Conservation (phyloP, 495 filamentous ascomycete genomes). For the Saxophila tyrrhenica region DNA sequence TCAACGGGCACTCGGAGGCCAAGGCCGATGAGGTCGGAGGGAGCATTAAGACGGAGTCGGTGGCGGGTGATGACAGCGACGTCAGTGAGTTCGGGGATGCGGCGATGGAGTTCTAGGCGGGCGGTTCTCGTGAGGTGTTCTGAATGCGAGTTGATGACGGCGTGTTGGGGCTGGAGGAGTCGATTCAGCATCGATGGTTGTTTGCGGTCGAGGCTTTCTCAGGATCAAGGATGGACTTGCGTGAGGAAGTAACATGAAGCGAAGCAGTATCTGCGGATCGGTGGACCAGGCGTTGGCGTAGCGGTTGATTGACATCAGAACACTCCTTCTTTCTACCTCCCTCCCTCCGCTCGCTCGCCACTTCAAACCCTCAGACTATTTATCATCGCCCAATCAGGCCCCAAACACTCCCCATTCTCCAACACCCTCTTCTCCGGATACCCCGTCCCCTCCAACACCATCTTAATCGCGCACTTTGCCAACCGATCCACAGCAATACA, state of each 20-base stretch:
- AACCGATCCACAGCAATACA: conserved; percentile 12
- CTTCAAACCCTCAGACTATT: conserved; percentile 12
- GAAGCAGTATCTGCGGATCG: no score
- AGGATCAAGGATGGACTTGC: no score
- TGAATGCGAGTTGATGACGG: no score
- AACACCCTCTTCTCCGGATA: conserved; percentile 14
- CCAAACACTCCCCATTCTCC: conserved; percentile 19
- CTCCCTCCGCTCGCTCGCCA: not conserved
- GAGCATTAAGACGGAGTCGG: not conserved
- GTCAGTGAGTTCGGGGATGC: conserved; percentile 3
- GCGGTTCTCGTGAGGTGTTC: not conserved
- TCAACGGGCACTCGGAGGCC: not conserved
- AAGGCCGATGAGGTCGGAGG: not conserved
- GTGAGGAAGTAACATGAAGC: no score
- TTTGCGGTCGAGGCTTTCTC: no score
- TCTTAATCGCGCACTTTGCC: conserved; percentile 11
- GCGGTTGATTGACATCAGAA: no score
- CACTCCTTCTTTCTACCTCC: no score
- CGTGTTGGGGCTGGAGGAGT: no score
- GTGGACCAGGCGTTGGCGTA: no score
- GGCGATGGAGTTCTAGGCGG: not conserved
- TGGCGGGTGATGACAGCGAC: not conserved
- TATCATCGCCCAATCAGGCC: conserved; percentile 15
- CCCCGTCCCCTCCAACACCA: conserved; percentile 10
- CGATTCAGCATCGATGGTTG: no score